Conservation (phyloP, 768 basidiomycete species). For the Amyloporia xantha region DNA sequence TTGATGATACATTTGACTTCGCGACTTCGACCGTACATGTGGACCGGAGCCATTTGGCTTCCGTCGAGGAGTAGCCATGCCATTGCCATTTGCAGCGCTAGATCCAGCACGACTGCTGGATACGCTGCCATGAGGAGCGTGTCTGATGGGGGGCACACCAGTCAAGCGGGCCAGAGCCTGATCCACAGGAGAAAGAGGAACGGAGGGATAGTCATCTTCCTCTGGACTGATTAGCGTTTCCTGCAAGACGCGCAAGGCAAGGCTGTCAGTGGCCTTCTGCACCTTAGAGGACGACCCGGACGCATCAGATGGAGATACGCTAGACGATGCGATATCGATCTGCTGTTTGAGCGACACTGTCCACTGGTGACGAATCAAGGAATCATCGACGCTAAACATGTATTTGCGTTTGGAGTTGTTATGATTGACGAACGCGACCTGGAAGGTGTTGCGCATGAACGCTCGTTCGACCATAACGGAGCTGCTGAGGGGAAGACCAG, state of each 20-base stretch:
- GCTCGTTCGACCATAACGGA: conserved; percentile 79
- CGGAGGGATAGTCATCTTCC: conserved; percentile 13
- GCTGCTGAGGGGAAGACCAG: conserved; percentile 73
- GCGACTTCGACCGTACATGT: conserved; percentile 61
- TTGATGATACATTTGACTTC: conserved; percentile 61
- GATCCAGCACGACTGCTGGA: conserved; percentile 10
- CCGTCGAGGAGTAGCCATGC: conserved; percentile 9
- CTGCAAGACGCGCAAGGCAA: conserved; percentile 78
- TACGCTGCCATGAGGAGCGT: neutral
- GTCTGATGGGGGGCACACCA: conserved; percentile 3
- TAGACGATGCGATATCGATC: conserved; percentile 41
- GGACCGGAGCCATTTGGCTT: conserved; percentile 14
- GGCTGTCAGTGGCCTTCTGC: conserved; percentile 60
- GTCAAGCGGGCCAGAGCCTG: conserved; percentile 29
- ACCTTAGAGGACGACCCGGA: conserved; percentile 38
- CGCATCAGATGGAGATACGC: conserved; percentile 29
- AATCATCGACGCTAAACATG: conserved; percentile 90
- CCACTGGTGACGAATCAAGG: conserved; percentile 71
- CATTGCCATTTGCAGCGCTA: conserved; percentile 20
- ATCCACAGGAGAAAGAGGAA: conserved; percentile 25
- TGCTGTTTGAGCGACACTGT: conserved; percentile 58
- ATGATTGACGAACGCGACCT: conserved; percentile 76
- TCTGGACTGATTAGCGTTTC: conserved; percentile 62
- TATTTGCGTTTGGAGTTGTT: conserved; percentile 71
- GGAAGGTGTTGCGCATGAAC: conserved; percentile 97